phyloP scores from a whole-genome alignment of 1,284 basidiomycete genomes.

The Boletellus deceptivus region DNA sequence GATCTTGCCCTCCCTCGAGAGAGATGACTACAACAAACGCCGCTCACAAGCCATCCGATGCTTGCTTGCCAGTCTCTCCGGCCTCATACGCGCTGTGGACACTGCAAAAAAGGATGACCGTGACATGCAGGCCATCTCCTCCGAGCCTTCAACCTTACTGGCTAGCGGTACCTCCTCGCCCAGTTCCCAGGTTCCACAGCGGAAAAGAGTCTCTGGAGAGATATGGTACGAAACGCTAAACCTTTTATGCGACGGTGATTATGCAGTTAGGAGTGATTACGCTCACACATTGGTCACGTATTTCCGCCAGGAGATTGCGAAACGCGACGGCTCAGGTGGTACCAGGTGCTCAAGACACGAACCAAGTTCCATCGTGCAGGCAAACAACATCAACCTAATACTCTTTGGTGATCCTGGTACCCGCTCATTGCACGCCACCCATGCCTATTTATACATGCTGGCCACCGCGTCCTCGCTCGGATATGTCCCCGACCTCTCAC shows the following conservation, averaged over 20 bases:
- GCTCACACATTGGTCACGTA: slow-evolving; percentile 71
- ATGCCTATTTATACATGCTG: slow-evolving; percentile 77
- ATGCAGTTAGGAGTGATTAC: slow-evolving; percentile 75
- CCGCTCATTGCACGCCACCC: slow-evolving; percentile 74
- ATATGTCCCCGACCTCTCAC: slow-evolving; percentile 37
- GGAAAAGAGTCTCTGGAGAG: slow-evolving; percentile 76
- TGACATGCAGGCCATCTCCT: slow-evolving; percentile 23
- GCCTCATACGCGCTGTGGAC: slow-evolving; percentile 69
- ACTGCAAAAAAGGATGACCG: slow-evolving; percentile 37
- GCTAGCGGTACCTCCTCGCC: slow-evolving; percentile 20
- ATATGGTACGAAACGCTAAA: slow-evolving; percentile 88
- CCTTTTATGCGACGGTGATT: slow-evolving; percentile 75
- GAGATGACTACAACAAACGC: slow-evolving; percentile 43
- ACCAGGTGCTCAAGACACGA: slow-evolving; percentile 45
- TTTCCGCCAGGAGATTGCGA: slow-evolving; percentile 72
- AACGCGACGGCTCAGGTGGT: slow-evolving; percentile 45
- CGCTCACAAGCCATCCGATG: slow-evolving; percentile 72
- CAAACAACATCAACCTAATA: slow-evolving; percentile 46
- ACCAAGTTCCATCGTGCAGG: slow-evolving; percentile 43
- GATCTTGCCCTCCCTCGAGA: slow-evolving; percentile 48
- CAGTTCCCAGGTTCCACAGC: slow-evolving; percentile 42
- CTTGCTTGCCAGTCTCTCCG: slow-evolving; percentile 68
- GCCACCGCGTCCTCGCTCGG: slow-evolving; percentile 67
- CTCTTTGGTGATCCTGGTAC: slow-evolving; percentile 63
- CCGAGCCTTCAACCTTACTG: slow-evolving; percentile 22